These are phyloP conservation scores for Mycosarcoma maydis DNA, from an alignment of 1,284 basidiomycete species.

Conservation along the genomic window DNA sequence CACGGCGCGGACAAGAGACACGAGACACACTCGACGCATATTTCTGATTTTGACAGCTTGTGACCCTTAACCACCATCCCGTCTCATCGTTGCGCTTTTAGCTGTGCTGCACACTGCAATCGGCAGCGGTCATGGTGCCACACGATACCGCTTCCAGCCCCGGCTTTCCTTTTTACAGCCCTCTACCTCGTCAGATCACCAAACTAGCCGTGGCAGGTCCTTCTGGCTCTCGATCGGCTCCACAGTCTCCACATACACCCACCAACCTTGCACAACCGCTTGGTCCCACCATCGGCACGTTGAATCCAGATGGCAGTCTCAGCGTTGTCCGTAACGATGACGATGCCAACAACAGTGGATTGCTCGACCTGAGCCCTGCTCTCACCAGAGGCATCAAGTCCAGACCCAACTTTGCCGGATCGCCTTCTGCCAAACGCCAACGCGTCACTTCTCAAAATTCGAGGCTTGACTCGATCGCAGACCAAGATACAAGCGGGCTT, in stretches of 20 bases:
- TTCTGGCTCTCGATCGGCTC: slow-evolving; percentile 22
- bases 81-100: too few species aligned
- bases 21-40: background rate
- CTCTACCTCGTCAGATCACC: slow-evolving; percentile 32
- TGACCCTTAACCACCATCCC: too few species aligned
- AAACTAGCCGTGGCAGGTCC: slow-evolving; percentile 27
- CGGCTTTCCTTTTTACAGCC: slow-evolving; percentile 27
- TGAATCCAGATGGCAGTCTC: slow-evolving; percentile 60
- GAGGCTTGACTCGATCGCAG: slow-evolving; percentile 4
- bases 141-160: slow-evolving; percentile 22
- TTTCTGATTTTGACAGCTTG: too few species aligned
- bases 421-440: slow-evolving; percentile 21
- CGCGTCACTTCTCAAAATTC: slow-evolving; percentile 6
- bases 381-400: slow-evolving; percentile 28
- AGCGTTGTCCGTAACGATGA: slow-evolving; percentile 61
- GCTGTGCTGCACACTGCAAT: too few species aligned
- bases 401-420: slow-evolving; percentile 16
- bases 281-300: background rate
- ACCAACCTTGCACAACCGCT: slow-evolving; percentile 12
- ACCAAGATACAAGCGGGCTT: background rate
- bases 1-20: background rate
- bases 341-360: slow-evolving; percentile 62
- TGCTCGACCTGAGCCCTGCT: slow-evolving; percentile 59
- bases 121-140: slow-evolving; percentile 27
- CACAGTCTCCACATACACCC: slow-evolving; percentile 41